Conservation (phyloP, 1,284 basidiomycete species). For the Ceratobasidium sp. region DNA sequence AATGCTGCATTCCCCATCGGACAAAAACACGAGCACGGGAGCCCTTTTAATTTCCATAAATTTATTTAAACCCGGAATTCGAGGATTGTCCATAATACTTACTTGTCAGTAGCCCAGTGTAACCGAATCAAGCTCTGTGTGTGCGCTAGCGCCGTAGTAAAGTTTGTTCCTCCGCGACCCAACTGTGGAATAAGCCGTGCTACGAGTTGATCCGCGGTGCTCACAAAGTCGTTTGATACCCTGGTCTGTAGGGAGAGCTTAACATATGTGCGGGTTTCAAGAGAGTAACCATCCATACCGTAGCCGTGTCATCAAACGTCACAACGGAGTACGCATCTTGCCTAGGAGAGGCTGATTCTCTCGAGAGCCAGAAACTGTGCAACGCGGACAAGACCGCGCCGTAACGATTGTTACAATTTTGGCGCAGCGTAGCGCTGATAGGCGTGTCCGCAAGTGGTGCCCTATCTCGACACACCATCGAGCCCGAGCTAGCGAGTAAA, state of each 20-base stretch:
- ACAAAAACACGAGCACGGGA: conserved; percentile 74
- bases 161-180: conserved; percentile 65
- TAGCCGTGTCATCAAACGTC: conserved; percentile 61
- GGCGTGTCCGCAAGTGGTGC: background rate
- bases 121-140: conserved; percentile 62
- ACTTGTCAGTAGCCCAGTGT: conserved; percentile 63
- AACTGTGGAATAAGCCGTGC: conserved; percentile 58
- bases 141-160: conserved; percentile 59
- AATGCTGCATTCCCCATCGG: conserved; percentile 65
- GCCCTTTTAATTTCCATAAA: too few relatives aligned
- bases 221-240: conserved; percentile 64
- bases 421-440: background rate
- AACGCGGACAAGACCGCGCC: background rate
- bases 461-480: background rate
- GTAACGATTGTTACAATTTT: background rate
- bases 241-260: conserved; percentile 17
- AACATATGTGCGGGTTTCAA: background rate
- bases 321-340: conserved; percentile 70
- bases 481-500: background rate
- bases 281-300: conserved; percentile 50
- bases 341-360: background rate
- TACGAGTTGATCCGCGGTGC: conserved; percentile 64
- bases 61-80: too few relatives aligned
- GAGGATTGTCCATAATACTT: background rate
- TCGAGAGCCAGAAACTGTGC: background rate